These are phyloP conservation scores for Populus pruinosa DNA, from an alignment of 345 rosid genomes.

Conservation along the genomic window DNA sequence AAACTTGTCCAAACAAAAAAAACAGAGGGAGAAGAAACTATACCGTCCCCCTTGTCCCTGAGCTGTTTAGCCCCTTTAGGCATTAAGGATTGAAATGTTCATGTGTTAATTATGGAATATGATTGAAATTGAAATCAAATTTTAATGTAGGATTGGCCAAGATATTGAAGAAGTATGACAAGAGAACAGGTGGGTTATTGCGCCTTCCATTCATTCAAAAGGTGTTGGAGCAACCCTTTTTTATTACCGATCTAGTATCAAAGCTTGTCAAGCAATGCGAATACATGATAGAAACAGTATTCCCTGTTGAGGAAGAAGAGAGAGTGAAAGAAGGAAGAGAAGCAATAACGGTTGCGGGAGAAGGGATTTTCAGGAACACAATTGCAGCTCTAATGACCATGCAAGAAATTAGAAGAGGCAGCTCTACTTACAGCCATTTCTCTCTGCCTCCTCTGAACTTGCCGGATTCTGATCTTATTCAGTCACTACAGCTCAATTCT, in stretches of 20 bases:
- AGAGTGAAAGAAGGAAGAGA: conserved; percentile 12
- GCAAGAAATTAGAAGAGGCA: conserved; percentile 76
- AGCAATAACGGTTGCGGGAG: conserved; percentile 38
- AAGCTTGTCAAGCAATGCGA: conserved; percentile 76
- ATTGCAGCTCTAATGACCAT: conserved; percentile 68
- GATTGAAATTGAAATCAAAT: too few species aligned
- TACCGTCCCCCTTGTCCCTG: too few species aligned
- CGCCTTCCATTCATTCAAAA: conserved; percentile 64
- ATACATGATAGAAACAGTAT: conserved; percentile 51
- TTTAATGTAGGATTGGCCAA: conserved; percentile 57
- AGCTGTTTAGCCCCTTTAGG: too few species aligned
- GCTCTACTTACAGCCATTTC: conserved; percentile 62
- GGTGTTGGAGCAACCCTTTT: conserved; percentile 68
- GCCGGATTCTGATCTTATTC: conserved; percentile 51
- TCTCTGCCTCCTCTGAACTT: conserved; percentile 78
- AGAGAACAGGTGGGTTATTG: conserved; percentile 56
- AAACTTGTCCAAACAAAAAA: too few species aligned
- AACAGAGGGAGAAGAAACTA: fast-evolving
- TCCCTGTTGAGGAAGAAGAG: conserved; percentile 36
- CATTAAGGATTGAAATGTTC: too few species aligned
- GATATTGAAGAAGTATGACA: conserved; percentile 91
- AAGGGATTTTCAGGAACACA: conserved; percentile 70
- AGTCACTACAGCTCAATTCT: conserved; percentile 40
- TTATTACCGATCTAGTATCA: conserved; percentile 71
- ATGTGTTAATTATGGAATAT: too few species aligned